Base-by-base conservation (phyloP, 2,329 filamentous ascomycete genomes). In the Claviceps sp. region DNA sequence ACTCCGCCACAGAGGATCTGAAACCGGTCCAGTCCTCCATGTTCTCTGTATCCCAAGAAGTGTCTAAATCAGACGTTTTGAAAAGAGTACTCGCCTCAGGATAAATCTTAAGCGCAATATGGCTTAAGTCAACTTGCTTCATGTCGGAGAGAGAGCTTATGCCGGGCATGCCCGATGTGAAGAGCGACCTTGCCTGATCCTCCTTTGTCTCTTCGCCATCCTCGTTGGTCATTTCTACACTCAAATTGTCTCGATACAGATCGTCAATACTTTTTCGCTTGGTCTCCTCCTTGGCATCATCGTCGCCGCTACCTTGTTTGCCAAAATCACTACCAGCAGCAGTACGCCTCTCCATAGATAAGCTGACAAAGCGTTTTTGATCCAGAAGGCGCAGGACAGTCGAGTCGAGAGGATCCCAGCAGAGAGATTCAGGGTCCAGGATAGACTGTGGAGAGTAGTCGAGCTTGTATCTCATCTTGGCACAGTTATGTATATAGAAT, bases 391-490 rank as follows among this genome's bases (percentile, higher is more conserved):
- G 64, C 47, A 82, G 62, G 1, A 79, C 62, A 3, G 72, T 67
- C 39, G 73, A 67, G 57, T 82, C 75, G 19, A 88, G 63, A 0
- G 70, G 69, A 56, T 82, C 72, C 84, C 85, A 89, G 8, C 68
- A 63, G 56, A 83, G 71, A 0, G 74, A 76, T 55, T 82, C 78
- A 0, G 85, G 84, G 57, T 90, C 84, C 11, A 91, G 73, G 11
- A 93, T 75, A 60, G 83, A 79, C 61, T 89, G 85, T 1, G 86
- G 87, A 11, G 75, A 73, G 64, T 87, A 93, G 61, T 89, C 84
- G 53, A 82, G 84, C 70, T 93, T 93, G 71, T 93, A 93, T 59
- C 76, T 75, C 87, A 93, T 91, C 70, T 93, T 93, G 50, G 78
- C 74, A 60, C 87, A 91, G 51, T 71, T 81, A 64, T 90, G 86